Base-by-base conservation (phyloP, 169 alveolate species). In the Eimeria sp. region DNA sequence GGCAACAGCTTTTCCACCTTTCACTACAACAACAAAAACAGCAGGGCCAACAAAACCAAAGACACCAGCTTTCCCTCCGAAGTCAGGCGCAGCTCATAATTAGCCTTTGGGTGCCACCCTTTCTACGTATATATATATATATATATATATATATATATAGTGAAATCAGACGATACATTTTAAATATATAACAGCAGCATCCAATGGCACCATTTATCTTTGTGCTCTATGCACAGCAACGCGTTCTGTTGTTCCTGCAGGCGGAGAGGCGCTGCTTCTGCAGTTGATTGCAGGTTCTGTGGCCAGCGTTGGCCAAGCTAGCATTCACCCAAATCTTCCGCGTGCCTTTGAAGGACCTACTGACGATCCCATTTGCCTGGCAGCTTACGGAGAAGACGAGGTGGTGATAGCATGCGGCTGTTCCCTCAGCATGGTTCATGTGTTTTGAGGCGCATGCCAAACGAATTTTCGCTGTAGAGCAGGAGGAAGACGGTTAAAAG, bases 261-360 rank as follows among this genome's bases (percentile, higher is more conserved):
- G 92, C 27, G 92, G 92, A 14, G 92, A 54, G 76, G 58, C 63
- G 57, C 75, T 83, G 76, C 58, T 83, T n/a, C 92, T 83, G 92
- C 76, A 83, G 92, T 54, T 83, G 76, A 40, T 76, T 22, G 54
- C 27, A 57, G 43, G 57, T 75, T n/a, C 76, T 10, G 40, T 83
- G 76, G 76, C 76, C n/a, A 20, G 76, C 34, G 76, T 83, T 10
- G 92, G 51, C 34, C 92, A 83, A n/a, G n/a, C 16, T 0, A 58
- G 76, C 63, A 54, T 83, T 40, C 92, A 83, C 76, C 92, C 92
- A 14, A 43, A 83, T 30, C 75, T 83, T 6, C 92, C 92, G 30
- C 61, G 75, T 13, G 9, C 76, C 49, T 51, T 9, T 25, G 83
- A 34, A 34, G 47, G 80, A 10, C 34, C 88, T 5, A 34, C 51